A percentile compares a stretch with the other conserved stretches of the same genome.
Evolutionary conservation across 345 rosid species (phyloP).

Genomic region (Rhodomyrtus tomentosa): DNA sequence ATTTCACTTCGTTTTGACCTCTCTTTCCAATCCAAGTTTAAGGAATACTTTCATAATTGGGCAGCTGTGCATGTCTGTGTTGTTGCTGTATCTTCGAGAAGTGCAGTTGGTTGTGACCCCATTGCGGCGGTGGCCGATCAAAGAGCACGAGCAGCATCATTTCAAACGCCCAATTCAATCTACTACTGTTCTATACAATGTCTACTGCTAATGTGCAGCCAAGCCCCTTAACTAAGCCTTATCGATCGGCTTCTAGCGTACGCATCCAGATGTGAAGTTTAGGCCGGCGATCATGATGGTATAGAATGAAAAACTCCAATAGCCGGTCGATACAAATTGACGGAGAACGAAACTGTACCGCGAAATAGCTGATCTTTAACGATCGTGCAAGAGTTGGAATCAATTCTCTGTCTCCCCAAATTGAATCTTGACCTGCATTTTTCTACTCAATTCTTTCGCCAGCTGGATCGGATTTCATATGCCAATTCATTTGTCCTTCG

Average conservation of each 20-base stretch:
- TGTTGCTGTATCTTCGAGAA: not conserved
- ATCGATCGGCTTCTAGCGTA: not conserved
- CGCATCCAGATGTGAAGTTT: not conserved
- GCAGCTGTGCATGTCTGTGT: not conserved
- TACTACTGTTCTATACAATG: not conserved
- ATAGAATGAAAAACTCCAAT: not conserved
- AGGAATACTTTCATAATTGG: not conserved
- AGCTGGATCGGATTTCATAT: not conserved
- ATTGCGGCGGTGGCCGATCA: not conserved
- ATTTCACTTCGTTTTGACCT: not conserved
- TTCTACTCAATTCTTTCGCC: not conserved
- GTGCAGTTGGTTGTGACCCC: not conserved
- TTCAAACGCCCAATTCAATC: not conserved
- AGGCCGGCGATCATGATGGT: not conserved
- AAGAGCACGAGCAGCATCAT: not conserved
- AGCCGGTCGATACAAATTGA: not conserved
- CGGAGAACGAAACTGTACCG: not conserved
- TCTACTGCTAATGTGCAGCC: not conserved
- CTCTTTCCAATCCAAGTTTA: not conserved
- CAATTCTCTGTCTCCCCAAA: not conserved
- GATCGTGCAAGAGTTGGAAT: not conserved
- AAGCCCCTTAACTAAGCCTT: not conserved
- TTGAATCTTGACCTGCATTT: not conserved
- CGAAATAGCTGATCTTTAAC: not conserved
- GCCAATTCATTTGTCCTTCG: not conserved